phyloP scores from a whole-genome alignment of 768 basidiomycete species.

The Mycena amicta region DNA sequence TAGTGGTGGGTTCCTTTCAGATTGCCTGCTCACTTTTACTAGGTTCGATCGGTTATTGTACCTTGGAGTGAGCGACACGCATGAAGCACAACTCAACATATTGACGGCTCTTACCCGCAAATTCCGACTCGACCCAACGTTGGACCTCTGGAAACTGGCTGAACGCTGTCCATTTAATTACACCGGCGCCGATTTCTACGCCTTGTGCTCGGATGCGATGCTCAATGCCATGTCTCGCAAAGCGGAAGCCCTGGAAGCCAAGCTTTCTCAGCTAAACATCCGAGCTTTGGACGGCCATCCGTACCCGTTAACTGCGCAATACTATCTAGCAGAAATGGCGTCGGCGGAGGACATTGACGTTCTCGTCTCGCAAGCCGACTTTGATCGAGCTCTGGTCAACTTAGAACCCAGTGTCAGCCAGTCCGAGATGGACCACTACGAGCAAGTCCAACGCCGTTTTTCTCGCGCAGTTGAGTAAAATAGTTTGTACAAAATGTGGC shows the following conservation, averaged over 20 bases:
- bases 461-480: slow-evolving; percentile 34
- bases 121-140: slow-evolving; percentile 74
- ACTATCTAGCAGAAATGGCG: slow-evolving; percentile 89
- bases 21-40: slow-evolving; percentile 8
- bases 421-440: slow-evolving; percentile 85
- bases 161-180: slow-evolving; percentile 86
- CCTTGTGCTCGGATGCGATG: slow-evolving; percentile 95
- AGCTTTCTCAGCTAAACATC: slow-evolving; percentile 60
- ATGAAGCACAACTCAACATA: slow-evolving; percentile 84
- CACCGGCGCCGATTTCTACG: slow-evolving; percentile 98
- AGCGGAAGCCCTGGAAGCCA: slow-evolving; percentile 75
- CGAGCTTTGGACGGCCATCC: slow-evolving; percentile 49
- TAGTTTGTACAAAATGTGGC: not conserved
- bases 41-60: slow-evolving; percentile 98
- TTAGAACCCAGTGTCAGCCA: slow-evolving; percentile 83
- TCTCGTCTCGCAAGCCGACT: slow-evolving; percentile 75
- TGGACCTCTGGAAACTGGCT: slow-evolving; percentile 67
- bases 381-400: slow-evolving; percentile 67
- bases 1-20: slow-evolving; percentile 21
- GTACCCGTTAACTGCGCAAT: slow-evolving; percentile 81
- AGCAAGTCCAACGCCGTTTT: slow-evolving; percentile 69
- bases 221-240: slow-evolving; percentile 91
- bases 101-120: slow-evolving; percentile 89
- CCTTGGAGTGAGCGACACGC: slow-evolving; percentile 86
- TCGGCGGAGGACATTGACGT: slow-evolving; percentile 68